A percentile compares a stretch with the other conserved stretches of the same genome.
These are phyloP conservation scores for Bolboschoenus planiculmis DNA, from an alignment of 176 grass and related monocot species.

Conservation along the genomic window DNA sequence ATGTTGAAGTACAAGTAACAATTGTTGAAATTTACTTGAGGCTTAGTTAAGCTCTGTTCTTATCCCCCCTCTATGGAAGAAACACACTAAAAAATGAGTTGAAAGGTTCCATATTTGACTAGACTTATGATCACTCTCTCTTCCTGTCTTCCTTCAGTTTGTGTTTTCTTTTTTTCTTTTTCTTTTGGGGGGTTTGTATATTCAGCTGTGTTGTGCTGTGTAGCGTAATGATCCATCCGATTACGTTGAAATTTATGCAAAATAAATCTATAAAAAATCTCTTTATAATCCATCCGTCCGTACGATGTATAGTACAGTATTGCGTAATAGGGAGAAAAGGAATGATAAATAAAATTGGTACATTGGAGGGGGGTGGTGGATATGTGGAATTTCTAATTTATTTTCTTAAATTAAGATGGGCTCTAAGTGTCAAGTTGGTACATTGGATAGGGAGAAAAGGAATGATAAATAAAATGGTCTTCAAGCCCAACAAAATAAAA, in stretches of 20 bases:
- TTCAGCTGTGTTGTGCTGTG: no score
- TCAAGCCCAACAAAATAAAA: background rate
- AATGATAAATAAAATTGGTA: no score
- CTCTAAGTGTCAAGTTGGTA: background rate
- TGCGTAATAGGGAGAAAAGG: no score
- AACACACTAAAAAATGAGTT: background rate
- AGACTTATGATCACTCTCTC: background rate
- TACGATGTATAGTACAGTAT: no score
- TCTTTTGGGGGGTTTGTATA: no score
- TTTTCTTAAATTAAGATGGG: background rate
- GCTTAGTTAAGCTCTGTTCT: background rate
- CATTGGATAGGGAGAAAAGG: background rate
- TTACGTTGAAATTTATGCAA: no score
- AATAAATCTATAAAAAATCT: no score
- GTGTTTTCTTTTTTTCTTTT: no score
- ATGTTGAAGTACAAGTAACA: background rate
- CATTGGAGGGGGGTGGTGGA: no score
- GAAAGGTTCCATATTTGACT: background rate
- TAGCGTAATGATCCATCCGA: no score
- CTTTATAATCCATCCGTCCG: no score
- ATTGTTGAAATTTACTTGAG: constrained; percentile 3
- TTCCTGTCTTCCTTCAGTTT: background rate
- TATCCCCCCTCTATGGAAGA: background rate
- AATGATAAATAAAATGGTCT: background rate
- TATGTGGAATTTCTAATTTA: no score